These are phyloP conservation scores for Aspergillus taichungensis DNA, from an alignment of 495 filamentous ascomycete genomes.

Conservation along the genomic window DNA sequence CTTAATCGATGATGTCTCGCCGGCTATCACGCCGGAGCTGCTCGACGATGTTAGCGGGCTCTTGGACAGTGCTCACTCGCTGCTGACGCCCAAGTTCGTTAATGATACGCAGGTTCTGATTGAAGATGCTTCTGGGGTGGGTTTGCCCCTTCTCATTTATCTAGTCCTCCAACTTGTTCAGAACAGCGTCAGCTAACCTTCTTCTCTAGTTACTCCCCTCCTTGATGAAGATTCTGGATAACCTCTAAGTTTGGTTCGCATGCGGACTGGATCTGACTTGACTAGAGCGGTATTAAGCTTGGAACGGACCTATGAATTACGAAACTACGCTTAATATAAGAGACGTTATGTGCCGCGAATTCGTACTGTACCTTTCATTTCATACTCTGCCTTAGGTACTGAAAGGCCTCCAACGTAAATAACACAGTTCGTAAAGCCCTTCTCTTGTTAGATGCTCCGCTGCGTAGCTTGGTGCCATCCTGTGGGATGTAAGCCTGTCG, in stretches of 20 bases:
- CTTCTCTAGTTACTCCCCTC: slow-evolving; percentile 19
- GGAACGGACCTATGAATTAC: slow-evolving; percentile 6
- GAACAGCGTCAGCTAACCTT: slow-evolving; percentile 5
- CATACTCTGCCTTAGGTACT: too few species aligned
- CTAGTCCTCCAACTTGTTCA: background rate
- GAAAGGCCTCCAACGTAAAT: too few species aligned
- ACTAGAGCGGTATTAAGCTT: background rate
- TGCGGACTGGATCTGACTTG: too few species aligned
- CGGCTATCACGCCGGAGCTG: slow-evolving; percentile 36
- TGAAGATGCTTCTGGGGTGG: slow-evolving; percentile 43
- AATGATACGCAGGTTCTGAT: slow-evolving; percentile 39
- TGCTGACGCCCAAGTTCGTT: slow-evolving; percentile 33
- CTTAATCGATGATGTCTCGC: slow-evolving; percentile 25
- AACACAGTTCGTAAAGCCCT: too few species aligned
- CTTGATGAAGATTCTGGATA: slow-evolving; percentile 22
- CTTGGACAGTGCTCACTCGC: slow-evolving; percentile 29
- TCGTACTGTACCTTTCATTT: too few species aligned
- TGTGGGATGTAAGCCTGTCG: too few species aligned
- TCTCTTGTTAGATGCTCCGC: too few species aligned
- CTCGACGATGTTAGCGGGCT: slow-evolving; percentile 34
- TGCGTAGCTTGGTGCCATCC: too few species aligned
- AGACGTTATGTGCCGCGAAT: too few species aligned
- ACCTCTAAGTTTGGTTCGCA: slow-evolving; percentile 9
- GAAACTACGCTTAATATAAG: slow-evolving; percentile 4
- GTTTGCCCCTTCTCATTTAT: slow-evolving; percentile 4